Percentiles rank a stretch among this genome's conserved stretches.
Conservation (phyloP, 805 yeast genomes). For the Debaryomyces castellii region DNA sequence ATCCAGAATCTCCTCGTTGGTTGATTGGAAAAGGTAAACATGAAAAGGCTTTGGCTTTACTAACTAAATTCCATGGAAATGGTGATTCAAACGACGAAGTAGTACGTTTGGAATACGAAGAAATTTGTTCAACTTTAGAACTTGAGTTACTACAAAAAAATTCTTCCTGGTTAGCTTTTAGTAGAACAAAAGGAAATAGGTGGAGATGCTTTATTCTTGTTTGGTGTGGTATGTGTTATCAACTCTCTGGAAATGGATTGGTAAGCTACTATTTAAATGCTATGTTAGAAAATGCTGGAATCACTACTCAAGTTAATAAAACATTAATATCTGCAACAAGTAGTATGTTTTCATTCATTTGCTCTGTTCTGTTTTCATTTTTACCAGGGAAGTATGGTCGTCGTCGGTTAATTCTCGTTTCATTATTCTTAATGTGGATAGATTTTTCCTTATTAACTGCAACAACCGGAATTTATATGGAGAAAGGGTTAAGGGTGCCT, state of each 20-base stretch:
- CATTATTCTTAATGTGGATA: slow-evolving; percentile 14
- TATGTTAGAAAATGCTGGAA: slow-evolving; percentile 50
- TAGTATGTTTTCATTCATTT: slow-evolving; percentile 13
- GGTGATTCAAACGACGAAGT: slow-evolving; percentile 18
- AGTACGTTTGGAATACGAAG: slow-evolving; percentile 35
- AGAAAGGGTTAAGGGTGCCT: slow-evolving; percentile 16
- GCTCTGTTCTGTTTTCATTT: slow-evolving; percentile 14
- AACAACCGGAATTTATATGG: slow-evolving; percentile 16
- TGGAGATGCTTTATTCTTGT: slow-evolving; percentile 12
- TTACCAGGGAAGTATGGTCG: slow-evolving; percentile 23
- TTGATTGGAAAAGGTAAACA: slow-evolving; percentile 30
- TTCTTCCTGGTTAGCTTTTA: slow-evolving; percentile 12
- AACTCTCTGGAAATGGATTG: slow-evolving; percentile 49
- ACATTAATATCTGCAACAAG: slow-evolving; percentile 17
- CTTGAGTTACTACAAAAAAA: slow-evolving; percentile 9
- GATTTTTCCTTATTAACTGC: slow-evolving; percentile 19
- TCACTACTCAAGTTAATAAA: slow-evolving; percentile 25
- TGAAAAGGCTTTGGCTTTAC: slow-evolving; percentile 24
- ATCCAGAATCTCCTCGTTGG: slow-evolving; percentile 53
- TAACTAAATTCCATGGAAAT: slow-evolving; percentile 9
- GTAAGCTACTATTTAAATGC: slow-evolving; percentile 47
- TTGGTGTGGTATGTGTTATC: slow-evolving; percentile 37
- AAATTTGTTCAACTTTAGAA: slow-evolving; percentile 24
- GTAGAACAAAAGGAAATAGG: slow-evolving; percentile 9
- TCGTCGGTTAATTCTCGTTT: slow-evolving; percentile 19